Conservation (phyloP, 2,329 filamentous ascomycete species). For the Talaromyces sp. region DNA sequence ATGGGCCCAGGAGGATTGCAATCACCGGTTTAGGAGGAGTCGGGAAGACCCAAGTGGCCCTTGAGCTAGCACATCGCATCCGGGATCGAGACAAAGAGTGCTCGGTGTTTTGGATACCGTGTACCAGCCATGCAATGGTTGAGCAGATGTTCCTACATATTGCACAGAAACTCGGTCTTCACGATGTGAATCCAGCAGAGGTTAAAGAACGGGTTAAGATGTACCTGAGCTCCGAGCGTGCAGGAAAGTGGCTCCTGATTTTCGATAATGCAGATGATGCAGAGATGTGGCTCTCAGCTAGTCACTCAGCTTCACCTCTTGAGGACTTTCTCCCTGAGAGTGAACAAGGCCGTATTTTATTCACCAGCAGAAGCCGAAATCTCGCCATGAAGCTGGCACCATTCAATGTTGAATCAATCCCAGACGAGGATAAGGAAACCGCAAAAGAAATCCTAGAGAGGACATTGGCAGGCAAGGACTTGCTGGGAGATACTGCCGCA, state of each 20-base stretch:
- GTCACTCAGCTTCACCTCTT: conserved; percentile 5
- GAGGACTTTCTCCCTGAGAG: conserved; percentile 17
- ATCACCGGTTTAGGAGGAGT: conserved; percentile 18
- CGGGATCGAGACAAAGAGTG: conserved; percentile 3
- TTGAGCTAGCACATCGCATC: conserved; percentile 16
- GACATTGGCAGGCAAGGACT: background rate
- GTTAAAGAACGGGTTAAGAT: background rate
- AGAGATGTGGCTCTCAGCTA: conserved; percentile 16
- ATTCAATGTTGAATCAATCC: conserved; percentile 17
- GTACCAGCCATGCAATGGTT: conserved; percentile 9
- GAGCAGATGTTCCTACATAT: conserved; percentile 16
- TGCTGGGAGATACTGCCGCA: conserved; percentile 4
- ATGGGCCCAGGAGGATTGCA: conserved; percentile 3
- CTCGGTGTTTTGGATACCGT: conserved; percentile 13
- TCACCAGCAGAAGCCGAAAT: conserved; percentile 24
- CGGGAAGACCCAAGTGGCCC: conserved; percentile 18
- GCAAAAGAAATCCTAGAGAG: conserved; percentile 10
- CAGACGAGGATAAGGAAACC: conserved; percentile 13
- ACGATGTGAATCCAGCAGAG: conserved; percentile 5
- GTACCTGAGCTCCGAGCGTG: conserved; percentile 14
- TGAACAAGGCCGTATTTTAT: conserved; percentile 22
- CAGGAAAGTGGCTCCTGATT: conserved; percentile 21
- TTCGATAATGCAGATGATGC: conserved; percentile 23
- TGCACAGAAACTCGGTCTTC: conserved; percentile 1
- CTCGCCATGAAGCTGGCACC: conserved; percentile 17